Base-by-base conservation (phyloP, 495 filamentous ascomycete species). In the Saxophila tyrrhenica region DNA sequence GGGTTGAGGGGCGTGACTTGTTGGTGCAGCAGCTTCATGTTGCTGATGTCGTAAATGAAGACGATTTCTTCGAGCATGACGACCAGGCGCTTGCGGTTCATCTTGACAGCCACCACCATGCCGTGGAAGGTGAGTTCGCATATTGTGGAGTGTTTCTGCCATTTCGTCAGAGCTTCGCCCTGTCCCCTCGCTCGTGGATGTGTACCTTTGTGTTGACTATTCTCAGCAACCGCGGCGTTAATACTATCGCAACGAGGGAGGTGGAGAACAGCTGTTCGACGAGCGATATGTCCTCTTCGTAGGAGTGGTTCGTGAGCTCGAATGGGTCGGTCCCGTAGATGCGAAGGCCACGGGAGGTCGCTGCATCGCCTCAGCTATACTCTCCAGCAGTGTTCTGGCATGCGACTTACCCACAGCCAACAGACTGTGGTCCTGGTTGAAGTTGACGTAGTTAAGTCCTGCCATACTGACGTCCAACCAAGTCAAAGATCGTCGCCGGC, bases 231-330 rank as follows among this genome's bases (percentile, higher is more conserved):
- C 92, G 74, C 1, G 92, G 94, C 17, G 91, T 94, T 42, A 90
- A 73, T 54, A 95, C 87, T 17, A 95, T 75, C 35, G 92, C 92
- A 17, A 98, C 90, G 43, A 98, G 77, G n/a, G 92, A 98, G 43
- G 92, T 98, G 41, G 92, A 96, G 67, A 98, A 98, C 55, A 98
- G 82, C 91, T 95, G 96, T 75, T 97, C 94, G 66, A 98, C 81
- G 51, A 95, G 85, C 38, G 89, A 84, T 44, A 96, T 87, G 65
- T 96, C 91, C 17, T 87, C 89, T 56, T 96, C 88, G 56, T 87
- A 85, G 61, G 86, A 89, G 64, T 89, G 89, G 71, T 87, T 95
- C 67, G 87, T 85, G 70, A 94, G 94, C 59, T 80, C 80, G 66
- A 96, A 97, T 1, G 90, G 91, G 54, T 97, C 94, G 39, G 90